Conservation (phyloP, 129 eudicot species). For the Calendula officinalis region DNA sequence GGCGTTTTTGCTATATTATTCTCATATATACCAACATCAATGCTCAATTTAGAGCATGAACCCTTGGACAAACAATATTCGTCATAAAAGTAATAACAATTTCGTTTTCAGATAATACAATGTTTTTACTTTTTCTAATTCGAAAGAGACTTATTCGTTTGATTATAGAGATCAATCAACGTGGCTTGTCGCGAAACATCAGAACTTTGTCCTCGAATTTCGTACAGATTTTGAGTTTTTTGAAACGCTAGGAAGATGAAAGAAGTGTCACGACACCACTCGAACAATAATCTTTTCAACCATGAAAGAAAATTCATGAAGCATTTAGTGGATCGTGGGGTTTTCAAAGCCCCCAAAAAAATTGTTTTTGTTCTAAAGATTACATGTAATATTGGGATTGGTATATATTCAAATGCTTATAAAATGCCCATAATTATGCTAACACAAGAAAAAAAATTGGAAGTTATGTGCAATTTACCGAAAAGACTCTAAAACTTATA, state of each 20-base stretch:
- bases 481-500: too few species aligned
- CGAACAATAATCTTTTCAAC: conserved; percentile 1
- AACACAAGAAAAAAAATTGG: too few species aligned
- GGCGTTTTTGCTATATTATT: conserved; percentile 23
- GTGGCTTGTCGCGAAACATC: conserved; percentile 7
- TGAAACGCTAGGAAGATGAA: conserved; percentile 22
- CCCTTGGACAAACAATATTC: not conserved
- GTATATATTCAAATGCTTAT: conserved; percentile 36
- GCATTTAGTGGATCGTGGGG: conserved; percentile 26
- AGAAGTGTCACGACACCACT: conserved; percentile 9
- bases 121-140: not conserved
- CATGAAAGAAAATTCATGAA: not conserved
- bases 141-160: not conserved
- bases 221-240: not conserved
- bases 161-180: not conserved
- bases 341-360: conserved; percentile 7
- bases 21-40: conserved; percentile 19
- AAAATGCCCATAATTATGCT: conserved; percentile 24
- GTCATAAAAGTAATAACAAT: conserved; percentile 1
- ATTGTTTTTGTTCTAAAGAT: conserved; percentile 26
- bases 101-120: not conserved
- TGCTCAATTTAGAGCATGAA: conserved; percentile 23
- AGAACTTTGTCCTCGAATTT: not conserved
- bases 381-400: conserved; percentile 19
- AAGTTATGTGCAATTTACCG: too few species aligned